phyloP scores from a whole-genome alignment of 352 stramenopile species.

The Elongisporangium senticosum region DNA sequence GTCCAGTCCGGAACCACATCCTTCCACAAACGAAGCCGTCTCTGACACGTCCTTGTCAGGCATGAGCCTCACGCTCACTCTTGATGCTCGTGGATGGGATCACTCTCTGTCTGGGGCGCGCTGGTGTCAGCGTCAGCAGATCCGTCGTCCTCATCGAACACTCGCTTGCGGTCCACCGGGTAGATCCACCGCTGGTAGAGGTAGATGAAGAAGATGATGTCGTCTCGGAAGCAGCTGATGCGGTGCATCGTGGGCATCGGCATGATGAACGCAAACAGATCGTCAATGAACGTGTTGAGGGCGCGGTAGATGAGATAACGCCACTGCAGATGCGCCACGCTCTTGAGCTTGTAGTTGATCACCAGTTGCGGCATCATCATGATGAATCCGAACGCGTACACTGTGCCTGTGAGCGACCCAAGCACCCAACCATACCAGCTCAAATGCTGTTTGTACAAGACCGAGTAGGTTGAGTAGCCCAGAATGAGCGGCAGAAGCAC shows the following conservation, averaged over 20 bases:
- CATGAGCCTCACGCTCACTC: too few species aligned
- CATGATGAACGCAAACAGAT: conserved; percentile 90
- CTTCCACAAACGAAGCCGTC: too few species aligned
- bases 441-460: conserved; percentile 77
- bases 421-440: conserved; percentile 85
- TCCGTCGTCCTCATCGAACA: conserved; percentile 40
- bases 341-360: conserved; percentile 92
- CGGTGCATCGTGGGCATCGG: conserved; percentile 89
- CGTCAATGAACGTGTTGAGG: conserved; percentile 93
- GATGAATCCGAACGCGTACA: conserved; percentile 90
- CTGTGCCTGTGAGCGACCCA: conserved; percentile 77
- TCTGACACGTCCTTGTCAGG: too few species aligned
- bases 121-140: background rate
- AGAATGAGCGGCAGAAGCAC: conserved; percentile 66
- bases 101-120: too few species aligned
- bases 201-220: conserved; percentile 90
- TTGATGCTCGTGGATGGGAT: too few species aligned
- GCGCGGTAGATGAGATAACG: conserved; percentile 92
- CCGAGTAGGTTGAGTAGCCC: conserved; percentile 74
- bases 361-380: conserved; percentile 91
- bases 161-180: conserved; percentile 57
- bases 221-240: conserved; percentile 86
- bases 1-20: too few species aligned
- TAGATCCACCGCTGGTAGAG: conserved; percentile 91
- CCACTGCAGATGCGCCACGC: conserved; percentile 90